These are phyloP conservation scores for Quercus cerris DNA, from an alignment of 306 rosid species.

Conservation along the genomic window DNA sequence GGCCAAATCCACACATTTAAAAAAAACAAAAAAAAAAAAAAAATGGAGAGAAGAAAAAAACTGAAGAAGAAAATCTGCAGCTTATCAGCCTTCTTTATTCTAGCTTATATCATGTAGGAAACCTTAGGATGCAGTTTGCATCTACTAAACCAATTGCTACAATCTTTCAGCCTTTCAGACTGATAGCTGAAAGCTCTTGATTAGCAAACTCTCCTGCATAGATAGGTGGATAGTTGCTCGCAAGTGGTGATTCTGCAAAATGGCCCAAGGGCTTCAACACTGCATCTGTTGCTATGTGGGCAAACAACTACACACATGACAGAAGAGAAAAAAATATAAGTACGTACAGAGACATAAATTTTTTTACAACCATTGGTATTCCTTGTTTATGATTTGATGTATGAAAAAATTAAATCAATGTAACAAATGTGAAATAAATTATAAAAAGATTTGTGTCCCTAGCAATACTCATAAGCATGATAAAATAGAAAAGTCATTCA, in stretches of 20 bases:
- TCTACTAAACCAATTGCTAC: conserved; percentile 1
- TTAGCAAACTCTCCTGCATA: conserved; percentile 84
- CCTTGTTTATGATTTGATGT: too few species aligned
- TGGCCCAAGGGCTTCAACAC: conserved; percentile 84
- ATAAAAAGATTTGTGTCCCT: too few species aligned
- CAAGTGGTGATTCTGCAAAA: conserved; percentile 58
- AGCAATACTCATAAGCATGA: too few species aligned
- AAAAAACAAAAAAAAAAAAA: too few species aligned
- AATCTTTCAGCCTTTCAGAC: conserved; percentile 63
- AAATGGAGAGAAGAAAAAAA: too few species aligned
- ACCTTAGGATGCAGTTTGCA: too few species aligned
- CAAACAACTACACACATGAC: conserved; percentile 59
- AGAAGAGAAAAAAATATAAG: neutral
- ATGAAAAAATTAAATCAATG: too few species aligned
- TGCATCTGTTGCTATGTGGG: conserved; percentile 91
- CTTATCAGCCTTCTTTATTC: neutral
- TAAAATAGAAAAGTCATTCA: neutral
- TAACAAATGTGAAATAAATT: too few species aligned
- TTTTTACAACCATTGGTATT: too few species aligned
- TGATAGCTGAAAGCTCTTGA: conserved; percentile 89
- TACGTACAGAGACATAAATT: neutral
- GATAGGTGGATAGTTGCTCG: conserved; percentile 59
- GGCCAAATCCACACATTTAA: too few species aligned
- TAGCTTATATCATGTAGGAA: neutral
- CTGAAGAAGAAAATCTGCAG: too few species aligned